Evolutionary conservation across 2,329 filamentous ascomycete species (phyloP), one percentile per base, ranked within the genome.

Genomic region (Nannizziopsis barbatae): DNA sequence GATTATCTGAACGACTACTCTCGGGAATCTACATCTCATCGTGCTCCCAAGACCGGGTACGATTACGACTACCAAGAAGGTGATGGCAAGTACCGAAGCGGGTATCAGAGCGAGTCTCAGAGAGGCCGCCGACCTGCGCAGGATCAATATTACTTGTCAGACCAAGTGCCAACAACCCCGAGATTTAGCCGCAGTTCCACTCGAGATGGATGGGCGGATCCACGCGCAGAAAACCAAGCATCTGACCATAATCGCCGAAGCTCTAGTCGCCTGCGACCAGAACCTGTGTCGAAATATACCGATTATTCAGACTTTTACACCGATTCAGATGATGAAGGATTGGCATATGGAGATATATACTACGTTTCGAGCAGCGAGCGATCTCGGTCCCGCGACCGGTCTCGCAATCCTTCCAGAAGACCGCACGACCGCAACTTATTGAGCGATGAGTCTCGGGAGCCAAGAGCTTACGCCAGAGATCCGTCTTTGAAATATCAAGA

Each of bases 331-430:
- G 61, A 67, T 41, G 63, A 65, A 32, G 58, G 54, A 36, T 56
- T 68, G n/a, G 65, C 63, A 3, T 68, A 68, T 45, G 65, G 65
- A 1, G 64, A 67, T 12, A 30, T 49, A 30, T 48, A 50, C 18
- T 49, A 50, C 20, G 20, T 42, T 18, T 50, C 47, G 8, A 32
- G 45, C 31, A 41, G 42, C 27, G 42, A 43, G 27, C 41, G 41
- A 11, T 45, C 42, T 10, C 27, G 42, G 11, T 45, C 42, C 36
- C 47, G 42, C 11, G 47, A 42, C 33, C n/a, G 47, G 18, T 30
- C 42, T 30, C 35, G 50, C 9, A 49, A 45, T 45, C 20, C 33
- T 44, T 36, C 32, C 33, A 42, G 43, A 14, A 36, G 47, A 32
- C 30, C 31, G 18, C 47, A 50, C 49, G 32, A 46, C n/a, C 47